These are phyloP conservation scores for Theobroma grandiflorum DNA, from an alignment of 441 rosid genomes.

Conservation along the genomic window DNA sequence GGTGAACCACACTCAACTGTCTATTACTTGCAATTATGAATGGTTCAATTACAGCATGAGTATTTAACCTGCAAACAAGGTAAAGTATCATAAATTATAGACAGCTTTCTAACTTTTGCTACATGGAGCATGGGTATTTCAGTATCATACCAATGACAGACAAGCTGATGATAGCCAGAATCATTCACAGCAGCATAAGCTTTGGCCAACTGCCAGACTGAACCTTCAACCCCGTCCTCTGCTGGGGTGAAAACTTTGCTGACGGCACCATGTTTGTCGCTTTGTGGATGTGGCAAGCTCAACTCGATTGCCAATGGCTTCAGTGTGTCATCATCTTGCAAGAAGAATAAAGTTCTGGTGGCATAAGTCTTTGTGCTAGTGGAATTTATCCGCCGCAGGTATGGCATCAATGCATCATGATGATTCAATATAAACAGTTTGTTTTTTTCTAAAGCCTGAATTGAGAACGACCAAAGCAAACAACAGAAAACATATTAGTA, in stretches of 20 bases:
- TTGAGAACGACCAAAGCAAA: conserved; percentile 14
- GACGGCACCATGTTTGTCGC: conserved; percentile 61
- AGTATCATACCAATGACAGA: conserved; percentile 80
- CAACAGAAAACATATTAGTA: conserved; percentile 11
- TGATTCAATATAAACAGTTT: conserved; percentile 79
- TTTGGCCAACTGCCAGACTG: conserved; percentile 91
- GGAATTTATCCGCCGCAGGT: conserved; percentile 68
- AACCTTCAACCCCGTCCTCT: conserved; percentile 57
- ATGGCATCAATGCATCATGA: conserved; percentile 84
- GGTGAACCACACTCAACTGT: conserved; percentile 83
- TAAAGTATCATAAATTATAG: conserved; percentile 7
- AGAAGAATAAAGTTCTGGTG: conserved; percentile 72
- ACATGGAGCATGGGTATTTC: conserved; percentile 14
- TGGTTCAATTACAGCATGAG: conserved; percentile 91
- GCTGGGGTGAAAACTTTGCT: conserved; percentile 81
- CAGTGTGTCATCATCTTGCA: conserved; percentile 74
- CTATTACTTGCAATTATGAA: conserved; percentile 80
- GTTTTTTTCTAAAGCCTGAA: conserved; percentile 67
- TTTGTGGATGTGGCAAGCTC: conserved; percentile 88
- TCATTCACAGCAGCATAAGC: conserved; percentile 90
- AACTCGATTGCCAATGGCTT: conserved; percentile 87
- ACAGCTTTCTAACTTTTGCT: conserved; percentile 19
- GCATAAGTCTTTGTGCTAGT: conserved; percentile 80
- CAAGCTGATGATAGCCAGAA: conserved; percentile 87
- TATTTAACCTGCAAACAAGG: conserved; percentile 63